Evolutionary conservation across 805 yeast genomes (phyloP).

Genomic region (Starmera amethionina): DNA sequence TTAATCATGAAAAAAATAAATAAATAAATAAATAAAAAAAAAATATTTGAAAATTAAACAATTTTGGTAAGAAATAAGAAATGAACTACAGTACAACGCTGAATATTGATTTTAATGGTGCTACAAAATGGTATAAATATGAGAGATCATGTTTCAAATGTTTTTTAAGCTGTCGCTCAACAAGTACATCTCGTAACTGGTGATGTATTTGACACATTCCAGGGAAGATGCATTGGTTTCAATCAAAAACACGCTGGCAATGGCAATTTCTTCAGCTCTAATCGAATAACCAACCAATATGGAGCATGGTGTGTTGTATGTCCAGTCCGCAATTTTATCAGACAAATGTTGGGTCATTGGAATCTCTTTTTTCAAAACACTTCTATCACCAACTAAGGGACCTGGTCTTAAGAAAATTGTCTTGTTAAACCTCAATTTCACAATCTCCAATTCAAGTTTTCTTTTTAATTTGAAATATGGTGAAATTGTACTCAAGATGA

Average conservation of each 20-base stretch:
- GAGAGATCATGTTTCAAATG: background rate
- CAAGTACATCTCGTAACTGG: conserved; percentile 14
- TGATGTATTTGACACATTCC: conserved; percentile 7
- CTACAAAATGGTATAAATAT: too few relatives aligned
- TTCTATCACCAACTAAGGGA: conserved; percentile 26
- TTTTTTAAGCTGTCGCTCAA: background rate
- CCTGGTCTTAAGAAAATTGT: conserved; percentile 76
- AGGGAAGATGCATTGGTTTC: conserved; percentile 4
- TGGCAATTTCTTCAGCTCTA: conserved; percentile 12
- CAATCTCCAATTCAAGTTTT: conserved; percentile 55
- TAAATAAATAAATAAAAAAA: too few relatives aligned
- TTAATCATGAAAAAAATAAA: too few relatives aligned
- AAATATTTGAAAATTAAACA: too few relatives aligned
- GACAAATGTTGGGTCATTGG: conserved; percentile 5
- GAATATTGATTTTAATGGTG: too few relatives aligned
- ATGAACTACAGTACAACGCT: too few relatives aligned
- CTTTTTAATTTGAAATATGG: conserved; percentile 62
- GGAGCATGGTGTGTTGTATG: conserved; percentile 7
- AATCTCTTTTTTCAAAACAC: conserved; percentile 1
- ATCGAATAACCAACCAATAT: conserved; percentile 8
- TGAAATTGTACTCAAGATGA: conserved; percentile 34
- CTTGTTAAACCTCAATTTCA: conserved; percentile 48
- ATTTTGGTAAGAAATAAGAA: too few relatives aligned
- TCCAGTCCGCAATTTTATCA: conserved; percentile 6
- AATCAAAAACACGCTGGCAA: conserved; percentile 6